phyloP scores from a whole-genome alignment of 805 yeast species.

The Candida anglica region DNA sequence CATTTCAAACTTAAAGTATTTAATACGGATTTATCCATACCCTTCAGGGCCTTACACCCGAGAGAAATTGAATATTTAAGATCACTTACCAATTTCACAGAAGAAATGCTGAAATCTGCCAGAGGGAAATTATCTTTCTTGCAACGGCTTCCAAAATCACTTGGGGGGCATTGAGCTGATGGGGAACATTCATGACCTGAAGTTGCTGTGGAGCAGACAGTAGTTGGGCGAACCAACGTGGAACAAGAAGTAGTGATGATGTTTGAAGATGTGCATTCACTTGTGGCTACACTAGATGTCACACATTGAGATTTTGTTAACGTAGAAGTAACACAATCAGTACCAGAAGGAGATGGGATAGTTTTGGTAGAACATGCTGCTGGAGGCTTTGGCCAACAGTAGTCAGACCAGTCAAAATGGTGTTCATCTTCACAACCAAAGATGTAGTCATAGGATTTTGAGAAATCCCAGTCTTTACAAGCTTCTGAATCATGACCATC shows the following conservation, averaged over 20 bases:
- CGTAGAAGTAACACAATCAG: background rate
- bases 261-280: too few relatives aligned
- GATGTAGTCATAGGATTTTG: background rate
- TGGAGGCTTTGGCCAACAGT: slow-evolving; percentile 5
- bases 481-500: background rate
- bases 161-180: too few relatives aligned
- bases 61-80: background rate
- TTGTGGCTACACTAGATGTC: too few relatives aligned
- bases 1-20: background rate
- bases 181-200: too few relatives aligned
- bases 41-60: background rate
- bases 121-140: background rate
- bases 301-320: background rate
- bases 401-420: slow-evolving; percentile 1
- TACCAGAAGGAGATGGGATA: background rate
- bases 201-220: background rate
- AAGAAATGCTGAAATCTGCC: background rate
- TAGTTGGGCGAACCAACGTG: background rate
- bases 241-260: background rate
- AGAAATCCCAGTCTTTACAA: slow-evolving; percentile 1
- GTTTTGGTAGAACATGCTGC: background rate
- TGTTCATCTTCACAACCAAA: slow-evolving; percentile 1
- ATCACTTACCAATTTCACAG: background rate
- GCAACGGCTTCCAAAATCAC: too few relatives aligned
- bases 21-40: background rate